Percentiles rank a stretch among this genome's conserved stretches.
Conservation (phyloP, 805 yeast genomes). For the Teunomyces lycoperdinae region DNA sequence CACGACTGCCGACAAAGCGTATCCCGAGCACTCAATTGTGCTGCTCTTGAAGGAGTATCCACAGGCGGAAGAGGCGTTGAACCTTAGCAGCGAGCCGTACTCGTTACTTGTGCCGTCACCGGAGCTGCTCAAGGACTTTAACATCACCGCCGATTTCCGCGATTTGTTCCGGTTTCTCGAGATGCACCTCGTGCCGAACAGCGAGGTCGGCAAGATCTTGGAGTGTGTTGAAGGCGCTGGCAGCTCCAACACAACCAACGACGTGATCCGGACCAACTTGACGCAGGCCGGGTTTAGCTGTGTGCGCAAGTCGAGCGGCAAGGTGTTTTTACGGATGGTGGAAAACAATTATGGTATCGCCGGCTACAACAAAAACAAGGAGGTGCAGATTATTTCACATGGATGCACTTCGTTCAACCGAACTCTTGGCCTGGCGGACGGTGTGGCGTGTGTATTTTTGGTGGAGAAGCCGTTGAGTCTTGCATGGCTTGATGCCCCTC, state of each 20-base stretch:
- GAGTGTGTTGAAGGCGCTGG: constrained; percentile 39
- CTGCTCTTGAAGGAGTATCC: constrained; percentile 47
- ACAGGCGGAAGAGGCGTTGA: constrained; percentile 39
- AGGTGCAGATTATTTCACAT: constrained; percentile 54
- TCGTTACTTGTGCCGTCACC: constrained; percentile 76
- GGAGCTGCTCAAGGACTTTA: constrained; percentile 51
- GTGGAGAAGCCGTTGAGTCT: constrained; percentile 68
- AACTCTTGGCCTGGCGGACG: constrained; percentile 15
- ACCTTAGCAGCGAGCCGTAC: constrained; percentile 26
- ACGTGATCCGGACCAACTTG: constrained; percentile 45
- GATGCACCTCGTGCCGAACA: constrained; percentile 67
- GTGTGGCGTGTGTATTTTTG: constrained; percentile 53
- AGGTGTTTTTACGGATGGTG: constrained; percentile 35
- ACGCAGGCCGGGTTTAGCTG: constrained; percentile 38
- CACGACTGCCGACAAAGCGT: constrained; percentile 45
- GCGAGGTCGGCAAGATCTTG: constrained; percentile 45
- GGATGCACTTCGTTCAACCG: constrained; percentile 52
- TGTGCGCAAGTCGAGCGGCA: constrained; percentile 26
- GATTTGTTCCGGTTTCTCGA: constrained; percentile 54
- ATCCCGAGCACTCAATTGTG: constrained; percentile 31
- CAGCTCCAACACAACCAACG: constrained; percentile 10
- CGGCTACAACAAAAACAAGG: constrained; percentile 49
- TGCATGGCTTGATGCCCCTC: constrained; percentile 52
- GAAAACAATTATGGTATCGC: background rate
- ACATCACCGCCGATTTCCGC: constrained; percentile 42